A percentile compares a stretch with the other conserved stretches of the same genome.
phyloP scores from a whole-genome alignment of 2,329 filamentous ascomycete genomes.

The Talaromyces islandicus region DNA sequence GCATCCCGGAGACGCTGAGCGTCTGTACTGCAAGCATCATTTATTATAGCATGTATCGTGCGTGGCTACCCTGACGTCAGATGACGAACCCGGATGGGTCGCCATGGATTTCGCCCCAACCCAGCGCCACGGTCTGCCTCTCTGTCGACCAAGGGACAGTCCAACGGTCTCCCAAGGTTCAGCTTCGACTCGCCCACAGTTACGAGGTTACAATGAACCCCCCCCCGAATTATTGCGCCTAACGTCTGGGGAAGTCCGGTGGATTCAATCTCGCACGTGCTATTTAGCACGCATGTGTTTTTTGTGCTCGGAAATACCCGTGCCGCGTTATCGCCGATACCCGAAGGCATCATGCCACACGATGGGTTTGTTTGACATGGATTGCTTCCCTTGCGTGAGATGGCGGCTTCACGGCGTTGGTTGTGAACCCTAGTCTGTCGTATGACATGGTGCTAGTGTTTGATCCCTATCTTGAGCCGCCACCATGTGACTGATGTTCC shows the following conservation, averaged over 20 bases:
- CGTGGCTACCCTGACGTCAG: background rate
- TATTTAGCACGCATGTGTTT: background rate
- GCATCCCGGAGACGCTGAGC: background rate
- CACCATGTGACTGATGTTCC: background rate
- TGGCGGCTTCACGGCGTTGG: background rate
- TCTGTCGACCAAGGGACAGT: too few species aligned
- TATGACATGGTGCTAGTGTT: background rate
- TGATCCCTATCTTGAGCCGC: background rate
- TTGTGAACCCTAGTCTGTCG: background rate
- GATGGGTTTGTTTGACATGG: background rate
- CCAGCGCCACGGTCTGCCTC: background rate
- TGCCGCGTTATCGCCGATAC: constrained; percentile 12
- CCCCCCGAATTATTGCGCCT: background rate
- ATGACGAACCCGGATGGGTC: background rate
- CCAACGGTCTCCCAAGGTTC: background rate
- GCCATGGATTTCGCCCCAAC: background rate
- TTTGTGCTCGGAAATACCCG: background rate
- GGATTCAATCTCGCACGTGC: background rate
- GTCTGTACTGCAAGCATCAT: background rate
- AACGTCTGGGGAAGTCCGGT: too few species aligned
- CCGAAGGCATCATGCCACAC: constrained; percentile 10
- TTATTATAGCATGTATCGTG: too few species aligned
- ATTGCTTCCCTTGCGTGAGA: background rate
- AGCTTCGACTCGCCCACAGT: background rate
- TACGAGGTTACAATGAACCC: background rate